Conservation (phyloP, 169 alveolate species). For the Plasmodium billcollinsi region DNA sequence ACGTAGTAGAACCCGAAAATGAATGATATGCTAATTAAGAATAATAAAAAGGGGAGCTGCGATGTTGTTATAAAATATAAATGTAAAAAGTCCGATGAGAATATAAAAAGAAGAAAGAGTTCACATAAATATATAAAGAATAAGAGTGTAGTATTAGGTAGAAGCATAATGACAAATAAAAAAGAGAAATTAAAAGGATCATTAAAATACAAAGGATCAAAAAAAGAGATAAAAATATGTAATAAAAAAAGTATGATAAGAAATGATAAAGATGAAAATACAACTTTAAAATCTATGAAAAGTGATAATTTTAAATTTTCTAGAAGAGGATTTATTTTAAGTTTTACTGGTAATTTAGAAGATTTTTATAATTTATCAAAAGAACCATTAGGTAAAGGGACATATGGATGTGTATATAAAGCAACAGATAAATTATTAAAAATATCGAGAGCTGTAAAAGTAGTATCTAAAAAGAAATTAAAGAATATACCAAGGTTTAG, state of each 20-base stretch:
- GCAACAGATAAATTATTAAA: conserved; percentile 81
- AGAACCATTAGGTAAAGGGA: conserved; percentile 86
- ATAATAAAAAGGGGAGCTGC: background rate
- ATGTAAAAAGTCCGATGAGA: background rate
- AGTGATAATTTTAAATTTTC: conserved; percentile 61
- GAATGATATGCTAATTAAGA: background rate
- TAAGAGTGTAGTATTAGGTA: background rate
- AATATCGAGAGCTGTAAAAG: conserved; percentile 86
- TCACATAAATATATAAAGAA: conserved; percentile 20
- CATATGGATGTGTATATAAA: conserved; percentile 89
- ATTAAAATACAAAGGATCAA: conserved; percentile 18
- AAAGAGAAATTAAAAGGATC: conserved; percentile 1
- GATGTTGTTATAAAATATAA: background rate
- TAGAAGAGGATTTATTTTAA: conserved; percentile 78
- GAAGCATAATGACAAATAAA: conserved; percentile 2
- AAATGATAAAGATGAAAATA: background rate
- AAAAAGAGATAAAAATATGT: background rate
- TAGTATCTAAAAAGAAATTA: conserved; percentile 85
- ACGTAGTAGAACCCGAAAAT: background rate
- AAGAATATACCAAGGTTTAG: conserved; percentile 86
- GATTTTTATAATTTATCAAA: conserved; percentile 76
- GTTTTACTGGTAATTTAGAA: conserved; percentile 77
- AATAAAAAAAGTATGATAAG: background rate
- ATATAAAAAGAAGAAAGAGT: conserved; percentile 14
- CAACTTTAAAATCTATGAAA: conserved; percentile 8